phyloP scores from a whole-genome alignment of 2,329 filamentous ascomycete species.

The Fusarium anguioides region DNA sequence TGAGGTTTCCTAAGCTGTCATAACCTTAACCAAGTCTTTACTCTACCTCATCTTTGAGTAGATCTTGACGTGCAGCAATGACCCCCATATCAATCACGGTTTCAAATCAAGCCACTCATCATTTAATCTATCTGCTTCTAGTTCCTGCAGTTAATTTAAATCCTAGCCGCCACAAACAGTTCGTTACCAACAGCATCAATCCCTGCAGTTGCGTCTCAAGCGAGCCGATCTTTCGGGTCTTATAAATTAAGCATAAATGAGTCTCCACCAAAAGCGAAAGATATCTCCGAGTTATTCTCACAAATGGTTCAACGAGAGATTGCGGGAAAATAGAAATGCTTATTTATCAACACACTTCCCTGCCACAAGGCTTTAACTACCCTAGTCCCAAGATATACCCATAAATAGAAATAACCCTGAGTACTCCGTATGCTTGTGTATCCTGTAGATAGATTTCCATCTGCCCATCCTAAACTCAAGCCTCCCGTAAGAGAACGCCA shows the following conservation, averaged over 20 bases:
- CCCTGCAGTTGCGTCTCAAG: slow-evolving; percentile 17
- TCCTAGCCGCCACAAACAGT: slow-evolving; percentile 1
- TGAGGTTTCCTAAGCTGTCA: too few relatives aligned
- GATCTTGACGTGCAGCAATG: not conserved
- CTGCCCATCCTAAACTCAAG: not conserved
- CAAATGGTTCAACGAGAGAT: too few relatives aligned
- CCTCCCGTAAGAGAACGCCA: slow-evolving; percentile 12
- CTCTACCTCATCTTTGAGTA: not conserved
- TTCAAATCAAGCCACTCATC: not conserved
- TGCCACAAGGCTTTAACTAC: not conserved
- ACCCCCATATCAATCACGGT: not conserved
- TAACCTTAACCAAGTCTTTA: not conserved
- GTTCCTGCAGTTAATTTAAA: not conserved
- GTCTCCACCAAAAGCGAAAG: not conserved
- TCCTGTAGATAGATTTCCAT: slow-evolving; percentile 2
- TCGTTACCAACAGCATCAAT: not conserved
- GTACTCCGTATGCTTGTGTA: slow-evolving; percentile 1
- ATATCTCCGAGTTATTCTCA: not conserved
- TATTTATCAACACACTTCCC: not conserved
- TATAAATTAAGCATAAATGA: not conserved
- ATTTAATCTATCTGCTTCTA: not conserved
- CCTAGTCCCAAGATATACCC: not conserved
- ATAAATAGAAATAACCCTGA: not conserved
- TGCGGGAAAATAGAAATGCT: not conserved
- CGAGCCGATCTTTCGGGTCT: not conserved